Percentiles rank a stretch among this genome's conserved stretches.
phyloP scores from a whole-genome alignment of 192 early-diverging fungal genomes.

The Allomyces javanicus region DNA sequence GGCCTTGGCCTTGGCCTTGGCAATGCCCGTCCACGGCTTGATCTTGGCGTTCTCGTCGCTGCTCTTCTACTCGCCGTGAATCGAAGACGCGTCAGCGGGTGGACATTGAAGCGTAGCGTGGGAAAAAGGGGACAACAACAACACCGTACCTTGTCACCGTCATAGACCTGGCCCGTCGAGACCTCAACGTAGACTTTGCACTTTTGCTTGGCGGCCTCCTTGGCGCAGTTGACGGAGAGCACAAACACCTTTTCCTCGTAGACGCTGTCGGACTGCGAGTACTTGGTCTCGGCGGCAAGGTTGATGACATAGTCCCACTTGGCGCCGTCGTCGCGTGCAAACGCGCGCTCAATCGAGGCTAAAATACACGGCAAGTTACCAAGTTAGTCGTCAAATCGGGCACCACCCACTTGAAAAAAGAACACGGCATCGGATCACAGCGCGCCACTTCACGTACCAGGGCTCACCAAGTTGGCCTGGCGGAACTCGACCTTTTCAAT shows the following conservation, averaged over 20 bases:
- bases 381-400: slow-evolving; percentile 1
- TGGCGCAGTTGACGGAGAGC: slow-evolving; percentile 53
- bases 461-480: slow-evolving; percentile 54
- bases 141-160: slow-evolving; percentile 45
- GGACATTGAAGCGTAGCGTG: not conserved
- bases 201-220: slow-evolving; percentile 56
- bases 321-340: slow-evolving; percentile 39
- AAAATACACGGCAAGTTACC: not conserved
- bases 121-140: no score
- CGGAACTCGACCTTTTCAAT: slow-evolving; percentile 58
- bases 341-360: slow-evolving; percentile 55
- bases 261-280: slow-evolving; percentile 52
- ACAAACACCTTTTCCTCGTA: slow-evolving; percentile 62
- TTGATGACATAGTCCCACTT: slow-evolving; percentile 87
- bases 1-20: slow-evolving; percentile 53
- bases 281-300: slow-evolving; percentile 84
- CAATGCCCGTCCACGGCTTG: slow-evolving; percentile 63
- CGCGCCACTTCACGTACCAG: slow-evolving; percentile 23
- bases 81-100: not conserved
- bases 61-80: slow-evolving; percentile 22
- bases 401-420: not conserved
- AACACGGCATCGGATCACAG: not conserved
- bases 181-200: slow-evolving; percentile 62
- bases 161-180: slow-evolving; percentile 84
- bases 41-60: slow-evolving; percentile 41